Evolutionary conservation across 2,329 filamentous ascomycete genomes (phyloP).

Genomic region (Sporothrix mexicana): DNA sequence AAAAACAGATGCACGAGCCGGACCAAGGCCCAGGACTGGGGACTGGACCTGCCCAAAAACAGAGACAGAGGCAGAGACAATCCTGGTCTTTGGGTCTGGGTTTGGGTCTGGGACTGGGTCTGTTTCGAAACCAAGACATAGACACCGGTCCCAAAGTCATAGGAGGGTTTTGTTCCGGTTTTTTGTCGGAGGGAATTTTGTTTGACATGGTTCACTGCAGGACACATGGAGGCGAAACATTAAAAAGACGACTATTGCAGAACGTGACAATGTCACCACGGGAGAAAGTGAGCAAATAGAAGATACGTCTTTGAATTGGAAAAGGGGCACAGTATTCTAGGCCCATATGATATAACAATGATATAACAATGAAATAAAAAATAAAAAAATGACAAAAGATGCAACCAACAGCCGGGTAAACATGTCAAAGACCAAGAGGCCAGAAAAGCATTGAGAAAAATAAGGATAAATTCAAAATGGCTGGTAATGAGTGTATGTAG

Average conservation of each 20-base stretch:
- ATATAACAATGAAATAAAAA: neutral
- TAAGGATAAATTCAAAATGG: neutral
- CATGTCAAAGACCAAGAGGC: neutral
- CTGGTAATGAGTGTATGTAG: conserved; percentile 2
- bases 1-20: conserved; percentile 2
- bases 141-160: neutral
- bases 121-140: conserved; percentile 3
- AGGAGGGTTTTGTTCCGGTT: neutral
- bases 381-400: conserved; percentile 4
- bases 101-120: neutral
- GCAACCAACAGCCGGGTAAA: conserved; percentile 4
- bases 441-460: neutral
- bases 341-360: too few relatives aligned
- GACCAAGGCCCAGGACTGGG: neutral
- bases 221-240: neutral
- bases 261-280: neutral
- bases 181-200: neutral
- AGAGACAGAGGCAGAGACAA: neutral
- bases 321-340: neutral
- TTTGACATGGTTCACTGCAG: neutral
- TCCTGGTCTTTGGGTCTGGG: too few relatives aligned
- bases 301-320: neutral
- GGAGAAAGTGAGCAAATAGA: neutral
- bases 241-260: neutral
- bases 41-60: neutral